These are phyloP conservation scores for Arthrobotrys entomopaga DNA, from an alignment of 2,329 filamentous ascomycete species.

Conservation along the genomic window DNA sequence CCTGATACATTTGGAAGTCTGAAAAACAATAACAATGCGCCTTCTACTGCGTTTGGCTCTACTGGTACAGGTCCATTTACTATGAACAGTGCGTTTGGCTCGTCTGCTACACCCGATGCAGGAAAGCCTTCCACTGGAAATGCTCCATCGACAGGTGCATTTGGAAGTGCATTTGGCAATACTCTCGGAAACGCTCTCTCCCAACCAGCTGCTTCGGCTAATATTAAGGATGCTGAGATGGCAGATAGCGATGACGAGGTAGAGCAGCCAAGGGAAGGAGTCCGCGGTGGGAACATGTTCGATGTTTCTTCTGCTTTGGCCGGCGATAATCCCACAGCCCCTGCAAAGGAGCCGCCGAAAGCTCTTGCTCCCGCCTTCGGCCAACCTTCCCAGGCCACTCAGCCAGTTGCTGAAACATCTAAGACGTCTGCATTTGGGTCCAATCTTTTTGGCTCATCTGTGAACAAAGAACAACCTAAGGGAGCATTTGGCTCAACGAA, in stretches of 20 bases:
- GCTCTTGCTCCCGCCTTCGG: slow-evolving; percentile 45
- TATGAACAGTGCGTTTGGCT: slow-evolving; percentile 47
- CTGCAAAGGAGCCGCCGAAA: slow-evolving; percentile 35
- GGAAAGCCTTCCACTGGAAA: slow-evolving; percentile 14
- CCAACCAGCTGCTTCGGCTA: slow-evolving; percentile 46
- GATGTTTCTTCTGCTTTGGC: slow-evolving; percentile 27
- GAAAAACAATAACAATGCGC: slow-evolving; percentile 14
- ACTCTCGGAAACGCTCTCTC: slow-evolving; percentile 51
- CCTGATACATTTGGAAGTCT: slow-evolving; percentile 42
- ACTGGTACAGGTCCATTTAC: slow-evolving; percentile 14
- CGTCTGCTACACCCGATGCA: slow-evolving; percentile 29
- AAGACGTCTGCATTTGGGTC: slow-evolving; percentile 45
- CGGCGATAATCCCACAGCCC: slow-evolving; percentile 11
- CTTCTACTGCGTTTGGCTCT: slow-evolving; percentile 26
- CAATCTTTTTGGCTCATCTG: slow-evolving; percentile 42
- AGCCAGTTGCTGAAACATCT: slow-evolving; percentile 8
- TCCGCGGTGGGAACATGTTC: slow-evolving; percentile 52
- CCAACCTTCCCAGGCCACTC: slow-evolving; percentile 16
- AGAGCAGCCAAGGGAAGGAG: slow-evolving; percentile 36
- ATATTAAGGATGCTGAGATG: slow-evolving; percentile 55
- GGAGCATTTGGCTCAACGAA: slow-evolving; percentile 27
- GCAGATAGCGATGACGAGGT: slow-evolving; percentile 52
- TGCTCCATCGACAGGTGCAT: slow-evolving; percentile 31
- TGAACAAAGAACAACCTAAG: slow-evolving; percentile 51
- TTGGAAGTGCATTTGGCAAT: slow-evolving; percentile 44